Base-by-base conservation (phyloP, 2,329 filamentous ascomycete genomes). In the Ophiostoma australiae region DNA sequence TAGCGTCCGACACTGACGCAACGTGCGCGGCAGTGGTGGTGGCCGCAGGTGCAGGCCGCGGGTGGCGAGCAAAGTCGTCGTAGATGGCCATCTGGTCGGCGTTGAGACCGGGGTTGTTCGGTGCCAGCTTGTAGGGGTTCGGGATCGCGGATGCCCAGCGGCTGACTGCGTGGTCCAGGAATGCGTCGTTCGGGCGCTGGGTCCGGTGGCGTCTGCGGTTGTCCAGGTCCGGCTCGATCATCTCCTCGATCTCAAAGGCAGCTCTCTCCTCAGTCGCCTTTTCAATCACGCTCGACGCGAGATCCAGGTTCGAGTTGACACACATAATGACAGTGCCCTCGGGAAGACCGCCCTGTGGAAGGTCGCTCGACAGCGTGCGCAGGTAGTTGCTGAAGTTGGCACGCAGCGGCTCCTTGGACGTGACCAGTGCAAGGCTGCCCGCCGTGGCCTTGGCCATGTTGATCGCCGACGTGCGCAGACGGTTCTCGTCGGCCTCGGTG, bases 311-410 rank as follows among this genome's bases (percentile, higher is more conserved):
- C 74, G 96, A 94, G 79, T 98, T 99, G 73, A 99, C 94, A 80
- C 96, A 98, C 92, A 99, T 97, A 71, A 98, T 87, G 73, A 99
- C 95, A 41, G 95, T 92, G 7, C 95, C 95, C 81, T 99, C 95
- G 0, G 95, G 93, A 73, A 99, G 86, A 20, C 92, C 69, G 8
- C 66, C 91, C 70, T 92, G 91, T 70, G 92, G 89, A 52, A 97
- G 86, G 52, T 90, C 88, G 68, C 81, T 83, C 3, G 88, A 85
- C n/a, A 89, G 79, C 68, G 84, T 85, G 69, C 95, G 91, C 79
- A 99, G 93, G 78, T 98, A 97, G 80, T 98, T 99, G 70, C 91
- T 96, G 80, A 99, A 97, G 81, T 96, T 98, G 79, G 96, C 95
- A 73, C 95, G 89, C 20, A 99, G 84, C 20, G 95, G 95, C 79